Base-by-base conservation (phyloP, 2,329 filamentous ascomycete genomes). In the Lachnellula occidentalis region DNA sequence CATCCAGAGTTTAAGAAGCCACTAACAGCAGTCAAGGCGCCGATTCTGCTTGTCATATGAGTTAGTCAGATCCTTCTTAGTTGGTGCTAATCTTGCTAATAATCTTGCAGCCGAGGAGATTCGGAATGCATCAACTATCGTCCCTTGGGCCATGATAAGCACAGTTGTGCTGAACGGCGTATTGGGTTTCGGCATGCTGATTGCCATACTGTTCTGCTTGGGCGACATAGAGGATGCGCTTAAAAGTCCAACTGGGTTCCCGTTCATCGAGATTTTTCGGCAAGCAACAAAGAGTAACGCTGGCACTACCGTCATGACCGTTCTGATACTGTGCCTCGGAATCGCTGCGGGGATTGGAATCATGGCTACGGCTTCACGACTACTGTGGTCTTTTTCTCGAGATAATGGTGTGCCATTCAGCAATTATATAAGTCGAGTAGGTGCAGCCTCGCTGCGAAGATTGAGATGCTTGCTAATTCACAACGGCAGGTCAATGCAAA, bases 221-320 rank as follows among this genome's bases (percentile, higher is more conserved):
- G 64, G 64, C 15, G 58, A 66, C 34, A 45, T 65, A 5, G 51
- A 58, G 5, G 31, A 34, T 17, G 78, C 75, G 27, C 69, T 82
- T 15, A 73, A 73, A 2, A 73, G 82, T 52, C 67, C 79, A 11
- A 70, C 75, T 11, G 64, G 63, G 0, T 81, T 78, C 46, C 81
- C 83, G 0, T 82, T 83, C 58, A 83, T 86, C 62, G 73, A 81
- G 49, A 74, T 83, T 21, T 83, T 77, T 52, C 71, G 71, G 49
- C 72, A 76, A 48, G 72, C 72, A 3, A 73, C 74, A 3, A 64
- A 71, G 2, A 70, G 68, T 34, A 62, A 70, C 17, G 67, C 68
- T 6, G 74, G 68, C 3, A 67, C 73, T 7, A 72, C 71, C 21
- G 48, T 48, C 15, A 65, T 67, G 60, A 52, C 56, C 11, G 37